Evolutionary conservation across 2,329 filamentous ascomycete genomes (phyloP).

Genomic region (Pezicula carpinea): DNA sequence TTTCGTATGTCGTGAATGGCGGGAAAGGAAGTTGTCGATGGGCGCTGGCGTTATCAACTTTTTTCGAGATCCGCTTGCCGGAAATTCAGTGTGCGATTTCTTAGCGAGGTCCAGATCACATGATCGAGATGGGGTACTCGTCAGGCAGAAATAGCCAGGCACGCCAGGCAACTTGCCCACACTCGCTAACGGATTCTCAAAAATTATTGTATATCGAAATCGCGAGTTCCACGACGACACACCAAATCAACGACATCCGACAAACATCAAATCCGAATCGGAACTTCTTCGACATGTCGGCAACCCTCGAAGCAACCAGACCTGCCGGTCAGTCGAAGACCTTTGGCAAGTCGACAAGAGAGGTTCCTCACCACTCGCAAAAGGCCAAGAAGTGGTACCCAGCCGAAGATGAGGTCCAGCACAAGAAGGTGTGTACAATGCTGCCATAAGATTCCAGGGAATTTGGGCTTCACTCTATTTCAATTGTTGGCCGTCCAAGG

Average conservation of each 20-base stretch:
- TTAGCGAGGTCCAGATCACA: not conserved
- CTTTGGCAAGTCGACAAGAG: slow-evolving; percentile 95
- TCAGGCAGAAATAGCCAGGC: not conserved
- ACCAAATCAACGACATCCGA: slow-evolving; percentile 17
- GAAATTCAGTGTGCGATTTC: slow-evolving; percentile 2
- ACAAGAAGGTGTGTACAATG: slow-evolving; percentile 78
- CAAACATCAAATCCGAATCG: slow-evolving; percentile 22
- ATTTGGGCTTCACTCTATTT: slow-evolving; percentile 1
- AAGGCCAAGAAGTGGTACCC: slow-evolving; percentile 99
- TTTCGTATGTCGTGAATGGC: slow-evolving; percentile 22
- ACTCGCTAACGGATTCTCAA: not conserved
- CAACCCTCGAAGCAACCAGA: slow-evolving; percentile 41
- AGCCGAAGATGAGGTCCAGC: slow-evolving; percentile 81
- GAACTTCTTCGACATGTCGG: slow-evolving; percentile 58
- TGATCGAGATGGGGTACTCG: not conserved
- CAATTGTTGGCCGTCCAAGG: slow-evolving; percentile 8
- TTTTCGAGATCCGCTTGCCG: not conserved
- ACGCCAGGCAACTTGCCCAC: not conserved
- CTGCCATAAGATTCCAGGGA: slow-evolving; percentile 3
- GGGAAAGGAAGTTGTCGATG: slow-evolving; percentile 7
- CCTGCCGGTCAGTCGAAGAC: slow-evolving; percentile 62
- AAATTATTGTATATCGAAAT: not conserved
- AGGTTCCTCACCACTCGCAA: slow-evolving; percentile 79
- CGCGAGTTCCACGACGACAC: slow-evolving; percentile 1
- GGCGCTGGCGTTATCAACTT: not conserved